These are phyloP conservation scores for Thelephora aurantiotincta DNA, from an alignment of 768 basidiomycete species.

Conservation along the genomic window DNA sequence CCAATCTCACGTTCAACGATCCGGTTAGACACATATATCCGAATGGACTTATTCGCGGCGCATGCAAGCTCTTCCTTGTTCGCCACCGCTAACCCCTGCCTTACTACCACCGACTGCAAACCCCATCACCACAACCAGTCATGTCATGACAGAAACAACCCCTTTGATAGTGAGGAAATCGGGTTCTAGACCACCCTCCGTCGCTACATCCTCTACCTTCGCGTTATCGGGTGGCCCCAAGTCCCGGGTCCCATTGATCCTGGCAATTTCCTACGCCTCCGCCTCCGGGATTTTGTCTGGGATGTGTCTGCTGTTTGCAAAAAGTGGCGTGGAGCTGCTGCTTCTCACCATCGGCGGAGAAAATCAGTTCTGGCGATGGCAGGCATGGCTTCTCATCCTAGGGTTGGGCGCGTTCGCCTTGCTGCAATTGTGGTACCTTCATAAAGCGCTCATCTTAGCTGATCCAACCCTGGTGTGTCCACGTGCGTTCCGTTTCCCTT, in stretches of 20 bases:
- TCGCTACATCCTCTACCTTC: constrained; percentile 11
- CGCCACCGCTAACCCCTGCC: constrained; percentile 24
- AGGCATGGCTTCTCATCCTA: constrained; percentile 68
- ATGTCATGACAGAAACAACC: constrained; percentile 31
- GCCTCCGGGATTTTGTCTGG: constrained; percentile 82
- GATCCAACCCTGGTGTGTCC: constrained; percentile 82
- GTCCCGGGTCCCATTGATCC: constrained; percentile 38
- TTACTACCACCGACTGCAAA: constrained; percentile 7
- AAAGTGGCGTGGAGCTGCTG: constrained; percentile 83
- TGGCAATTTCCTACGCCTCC: constrained; percentile 79
- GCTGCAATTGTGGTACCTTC: constrained; percentile 74
- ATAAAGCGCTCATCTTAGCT: constrained; percentile 66
- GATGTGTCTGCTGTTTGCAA: constrained; percentile 87
- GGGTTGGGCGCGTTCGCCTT: constrained; percentile 64
- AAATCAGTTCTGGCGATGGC: constrained; percentile 77
- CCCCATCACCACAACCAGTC: constrained; percentile 13
- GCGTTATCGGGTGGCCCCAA: constrained; percentile 12
- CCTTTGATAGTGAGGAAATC: constrained; percentile 34
- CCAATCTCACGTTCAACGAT: background rate
- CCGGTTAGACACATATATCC: constrained; percentile 49
- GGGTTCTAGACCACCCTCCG: constrained; percentile 11
- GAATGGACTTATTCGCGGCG: constrained; percentile 48
- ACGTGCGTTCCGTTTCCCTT: constrained; percentile 29
- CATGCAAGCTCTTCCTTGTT: constrained; percentile 16
- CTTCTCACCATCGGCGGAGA: constrained; percentile 60